phyloP scores from a whole-genome alignment of 1,284 basidiomycete species.

The Trametes versicolor region DNA sequence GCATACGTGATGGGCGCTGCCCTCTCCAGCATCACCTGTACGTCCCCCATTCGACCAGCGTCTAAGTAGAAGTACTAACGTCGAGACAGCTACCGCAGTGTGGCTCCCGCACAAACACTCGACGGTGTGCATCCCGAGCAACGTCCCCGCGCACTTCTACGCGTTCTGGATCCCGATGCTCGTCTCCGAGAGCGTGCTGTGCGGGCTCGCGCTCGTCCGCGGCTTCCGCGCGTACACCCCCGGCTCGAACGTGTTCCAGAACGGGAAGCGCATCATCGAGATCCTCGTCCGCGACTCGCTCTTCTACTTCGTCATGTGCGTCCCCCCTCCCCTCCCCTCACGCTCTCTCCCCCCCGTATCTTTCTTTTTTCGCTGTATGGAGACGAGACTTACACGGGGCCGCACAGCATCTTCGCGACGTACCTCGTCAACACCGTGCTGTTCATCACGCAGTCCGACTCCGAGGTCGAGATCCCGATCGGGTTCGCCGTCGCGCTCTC shows the following conservation, averaged over 20 bases:
- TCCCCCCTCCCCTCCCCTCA: neutral
- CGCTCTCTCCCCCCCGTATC: neutral
- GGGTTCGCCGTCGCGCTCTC: conserved; percentile 67
- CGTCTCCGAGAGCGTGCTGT: conserved; percentile 60
- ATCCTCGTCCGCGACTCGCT: conserved; percentile 65
- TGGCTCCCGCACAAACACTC: conserved; percentile 38
- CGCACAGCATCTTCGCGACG: conserved; percentile 64
- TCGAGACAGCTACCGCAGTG: conserved; percentile 27
- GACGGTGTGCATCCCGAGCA: conserved; percentile 53
- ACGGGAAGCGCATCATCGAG: conserved; percentile 55
- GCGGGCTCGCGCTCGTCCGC: conserved; percentile 56
- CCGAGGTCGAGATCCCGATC: conserved; percentile 60
- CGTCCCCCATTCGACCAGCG: too few species aligned
- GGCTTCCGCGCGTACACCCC: conserved; percentile 54
- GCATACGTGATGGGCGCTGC: conserved; percentile 58
- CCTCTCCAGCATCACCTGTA: conserved; percentile 50
- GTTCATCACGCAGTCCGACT: conserved; percentile 54
- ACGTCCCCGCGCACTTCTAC: conserved; percentile 55
- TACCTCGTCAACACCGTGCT: conserved; percentile 63
- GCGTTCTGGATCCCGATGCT: conserved; percentile 69
- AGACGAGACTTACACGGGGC: too few species aligned
- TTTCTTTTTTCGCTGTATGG: too few species aligned
- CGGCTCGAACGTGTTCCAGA: conserved; percentile 47
- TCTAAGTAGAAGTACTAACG: too few species aligned
- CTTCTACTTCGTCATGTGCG: conserved; percentile 63